These are phyloP conservation scores for Lepidium didymum DNA, from an alignment of 345 rosid genomes.

Conservation along the genomic window DNA sequence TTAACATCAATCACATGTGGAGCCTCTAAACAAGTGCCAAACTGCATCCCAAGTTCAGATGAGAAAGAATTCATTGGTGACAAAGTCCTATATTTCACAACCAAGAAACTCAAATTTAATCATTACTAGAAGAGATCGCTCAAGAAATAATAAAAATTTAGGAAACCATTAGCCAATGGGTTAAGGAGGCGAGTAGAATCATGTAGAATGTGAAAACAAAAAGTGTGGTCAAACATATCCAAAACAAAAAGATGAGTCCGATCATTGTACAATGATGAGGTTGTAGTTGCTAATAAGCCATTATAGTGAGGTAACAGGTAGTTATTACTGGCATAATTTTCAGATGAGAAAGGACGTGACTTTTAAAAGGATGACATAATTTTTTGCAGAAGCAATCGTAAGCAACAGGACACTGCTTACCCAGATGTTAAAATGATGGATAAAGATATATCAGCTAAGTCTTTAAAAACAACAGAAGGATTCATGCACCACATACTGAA, in stretches of 20 bases:
- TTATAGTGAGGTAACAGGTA: background rate
- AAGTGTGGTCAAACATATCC: background rate
- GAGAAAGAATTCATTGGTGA: slow-evolving; percentile 93
- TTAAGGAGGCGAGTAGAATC: background rate
- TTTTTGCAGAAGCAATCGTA: background rate
- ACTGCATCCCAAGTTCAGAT: slow-evolving; percentile 89
- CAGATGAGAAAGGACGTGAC: background rate
- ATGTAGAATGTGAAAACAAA: background rate
- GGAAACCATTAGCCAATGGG: background rate
- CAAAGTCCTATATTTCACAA: slow-evolving; percentile 53
- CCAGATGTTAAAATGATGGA: slow-evolving; percentile 94
- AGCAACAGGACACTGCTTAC: slow-evolving; percentile 39
- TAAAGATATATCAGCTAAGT: slow-evolving; percentile 76
- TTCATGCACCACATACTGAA: slow-evolving; percentile 94
- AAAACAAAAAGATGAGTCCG: background rate
- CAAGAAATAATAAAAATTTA: background rate
- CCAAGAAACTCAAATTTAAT: slow-evolving; percentile 14
- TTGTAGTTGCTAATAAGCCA: background rate
- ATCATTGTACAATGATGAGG: background rate
- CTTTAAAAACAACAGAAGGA: slow-evolving; percentile 92
- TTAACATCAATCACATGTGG: slow-evolving; percentile 85
- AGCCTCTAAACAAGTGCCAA: slow-evolving; percentile 92
- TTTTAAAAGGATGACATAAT: background rate
- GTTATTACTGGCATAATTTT: background rate
- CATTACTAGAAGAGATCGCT: background rate